phyloP scores from a whole-genome alignment of 2,329 filamentous ascomycete species.

The Didymella keratinophila region DNA sequence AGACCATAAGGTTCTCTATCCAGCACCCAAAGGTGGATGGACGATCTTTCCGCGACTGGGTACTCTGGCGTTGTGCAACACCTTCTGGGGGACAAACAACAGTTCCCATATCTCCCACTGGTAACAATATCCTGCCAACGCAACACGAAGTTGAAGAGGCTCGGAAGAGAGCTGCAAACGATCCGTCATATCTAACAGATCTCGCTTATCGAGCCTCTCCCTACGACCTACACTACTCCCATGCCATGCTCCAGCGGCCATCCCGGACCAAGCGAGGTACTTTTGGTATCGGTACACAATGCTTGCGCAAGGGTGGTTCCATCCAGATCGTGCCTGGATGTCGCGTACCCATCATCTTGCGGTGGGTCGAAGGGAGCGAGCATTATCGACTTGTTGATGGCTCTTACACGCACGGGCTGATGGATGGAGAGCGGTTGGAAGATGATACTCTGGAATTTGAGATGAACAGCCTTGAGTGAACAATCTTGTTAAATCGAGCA shows the following conservation, averaged over 20 bases:
- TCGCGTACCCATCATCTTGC: conserved; percentile 28
- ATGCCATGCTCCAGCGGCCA: conserved; percentile 21
- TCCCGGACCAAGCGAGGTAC: conserved; percentile 24
- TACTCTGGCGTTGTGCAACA: conserved; percentile 23
- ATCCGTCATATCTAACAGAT: conserved; percentile 1
- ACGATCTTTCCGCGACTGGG: conserved; percentile 24
- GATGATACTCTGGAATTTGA: conserved; percentile 9
- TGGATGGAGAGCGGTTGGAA: conserved; percentile 26
- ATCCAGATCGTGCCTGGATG: conserved; percentile 29
- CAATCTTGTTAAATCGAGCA: background rate
- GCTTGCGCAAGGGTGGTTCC: conserved; percentile 22
- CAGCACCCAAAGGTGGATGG: conserved; percentile 5
- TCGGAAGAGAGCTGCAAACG: background rate
- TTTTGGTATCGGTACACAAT: conserved; percentile 28
- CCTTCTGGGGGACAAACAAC: conserved; percentile 1
- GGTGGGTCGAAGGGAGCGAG: conserved; percentile 9
- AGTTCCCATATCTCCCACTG: background rate
- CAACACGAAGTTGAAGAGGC: conserved; percentile 6
- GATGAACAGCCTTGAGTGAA: conserved; percentile 24
- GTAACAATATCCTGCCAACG: conserved; percentile 7
- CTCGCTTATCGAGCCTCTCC: conserved; percentile 19
- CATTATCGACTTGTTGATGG: conserved; percentile 27
- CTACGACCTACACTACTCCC: conserved; percentile 25
- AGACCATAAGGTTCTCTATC: conserved; percentile 2
- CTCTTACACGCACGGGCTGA: conserved; percentile 28